Conservation (phyloP, 257 asterid species). For the Primulina huaijiensis region DNA sequence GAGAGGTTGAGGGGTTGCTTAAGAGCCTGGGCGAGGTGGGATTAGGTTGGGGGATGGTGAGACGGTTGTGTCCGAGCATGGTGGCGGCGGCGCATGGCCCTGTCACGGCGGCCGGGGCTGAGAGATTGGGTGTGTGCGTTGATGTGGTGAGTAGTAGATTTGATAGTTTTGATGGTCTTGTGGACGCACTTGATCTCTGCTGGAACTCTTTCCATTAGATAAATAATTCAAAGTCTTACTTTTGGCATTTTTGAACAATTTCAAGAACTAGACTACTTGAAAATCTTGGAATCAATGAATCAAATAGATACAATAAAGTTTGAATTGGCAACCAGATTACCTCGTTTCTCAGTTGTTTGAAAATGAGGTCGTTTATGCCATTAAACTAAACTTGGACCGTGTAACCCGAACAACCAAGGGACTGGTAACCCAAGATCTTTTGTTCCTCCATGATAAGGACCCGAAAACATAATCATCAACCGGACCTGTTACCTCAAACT, state of each 20-base stretch:
- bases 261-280: neutral
- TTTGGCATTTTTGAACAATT: too few relatives aligned
- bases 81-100: conserved; percentile 87
- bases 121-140: conserved; percentile 66
- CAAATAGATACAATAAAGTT: neutral
- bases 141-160: conserved; percentile 30
- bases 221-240: too few relatives aligned
- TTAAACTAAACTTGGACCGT: conserved; percentile 40
- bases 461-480: conserved; percentile 70
- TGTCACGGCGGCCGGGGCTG: conserved; percentile 85
- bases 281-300: neutral
- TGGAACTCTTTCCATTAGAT: neutral
- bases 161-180: neutral
- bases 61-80: conserved; percentile 66
- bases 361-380: conserved; percentile 12
- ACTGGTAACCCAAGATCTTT: conserved; percentile 50
- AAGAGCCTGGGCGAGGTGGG: conserved; percentile 65
- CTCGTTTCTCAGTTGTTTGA: neutral
- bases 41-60: conserved; percentile 60
- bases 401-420: conserved; percentile 63
- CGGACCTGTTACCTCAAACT: conserved; percentile 60
- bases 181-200: neutral
- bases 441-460: conserved; percentile 79
- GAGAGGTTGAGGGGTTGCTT: conserved; percentile 84
- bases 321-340: neutral